Percentiles rank a stretch among this genome's conserved stretches.
These are phyloP conservation scores for Eremochloa ophiuroides DNA, from an alignment of 176 grass and related monocot species.

Conservation along the genomic window DNA sequence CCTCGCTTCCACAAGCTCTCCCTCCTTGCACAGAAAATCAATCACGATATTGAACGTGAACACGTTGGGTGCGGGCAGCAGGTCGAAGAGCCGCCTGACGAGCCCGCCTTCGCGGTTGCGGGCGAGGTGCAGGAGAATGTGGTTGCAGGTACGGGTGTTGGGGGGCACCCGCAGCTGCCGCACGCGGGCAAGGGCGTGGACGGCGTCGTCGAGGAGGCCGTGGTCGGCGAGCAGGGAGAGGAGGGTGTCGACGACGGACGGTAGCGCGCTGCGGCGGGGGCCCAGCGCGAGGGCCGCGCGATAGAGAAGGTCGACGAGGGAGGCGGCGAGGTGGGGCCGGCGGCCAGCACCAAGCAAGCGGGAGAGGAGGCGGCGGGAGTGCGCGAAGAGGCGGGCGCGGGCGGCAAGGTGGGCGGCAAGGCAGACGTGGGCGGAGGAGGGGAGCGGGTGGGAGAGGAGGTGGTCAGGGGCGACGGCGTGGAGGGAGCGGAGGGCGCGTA, in stretches of 20 bases:
- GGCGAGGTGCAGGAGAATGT: conserved; percentile 70
- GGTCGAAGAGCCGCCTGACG: conserved; percentile 54
- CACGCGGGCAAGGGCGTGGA: conserved; percentile 52
- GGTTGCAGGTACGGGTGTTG: conserved; percentile 85
- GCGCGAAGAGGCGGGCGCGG: conserved; percentile 42
- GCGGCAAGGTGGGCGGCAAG: conserved; percentile 43
- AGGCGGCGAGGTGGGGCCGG: conserved; percentile 30
- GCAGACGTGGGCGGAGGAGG: conserved; percentile 47
- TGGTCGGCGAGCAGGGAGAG: conserved; percentile 48
- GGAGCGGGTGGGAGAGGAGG: conserved; percentile 42
- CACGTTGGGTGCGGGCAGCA: conserved; percentile 52
- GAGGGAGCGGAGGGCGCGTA: conserved; percentile 27
- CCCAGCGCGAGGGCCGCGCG: conserved; percentile 27
- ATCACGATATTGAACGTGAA: conserved; percentile 97
- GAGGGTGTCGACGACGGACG: conserved; percentile 40
- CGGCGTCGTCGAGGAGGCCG: conserved; percentile 44
- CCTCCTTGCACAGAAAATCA: conserved; percentile 86
- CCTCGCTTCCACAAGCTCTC: conserved; percentile 50
- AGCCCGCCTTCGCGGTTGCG: conserved; percentile 24
- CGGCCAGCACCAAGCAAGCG: conserved; percentile 15
- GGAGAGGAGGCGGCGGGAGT: conserved; percentile 43
- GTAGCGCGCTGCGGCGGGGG: conserved; percentile 28
- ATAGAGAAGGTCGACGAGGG: conserved; percentile 49
- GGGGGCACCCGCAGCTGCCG: conserved; percentile 54
- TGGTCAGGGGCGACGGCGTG: conserved; percentile 14